Evolutionary conservation across 202 grass and related monocot species (phyloP).

Genomic region (Eragrostis tef): DNA sequence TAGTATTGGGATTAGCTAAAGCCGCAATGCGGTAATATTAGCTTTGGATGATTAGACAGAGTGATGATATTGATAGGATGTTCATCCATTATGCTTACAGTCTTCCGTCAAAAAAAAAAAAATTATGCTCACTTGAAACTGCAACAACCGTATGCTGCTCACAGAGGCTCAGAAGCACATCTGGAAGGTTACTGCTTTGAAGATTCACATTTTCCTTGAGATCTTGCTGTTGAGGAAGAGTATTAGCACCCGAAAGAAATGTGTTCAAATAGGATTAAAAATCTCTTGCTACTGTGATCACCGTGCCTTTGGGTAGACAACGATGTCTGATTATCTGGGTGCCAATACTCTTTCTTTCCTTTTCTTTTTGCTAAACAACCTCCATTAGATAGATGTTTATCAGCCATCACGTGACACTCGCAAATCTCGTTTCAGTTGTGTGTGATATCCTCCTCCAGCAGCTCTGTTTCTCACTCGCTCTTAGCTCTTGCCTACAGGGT

Average conservation of each 20-base stretch:
- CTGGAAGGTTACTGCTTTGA: not conserved
- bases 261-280: not conserved
- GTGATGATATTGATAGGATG: not conserved
- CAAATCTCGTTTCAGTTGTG: not conserved
- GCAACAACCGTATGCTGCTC: not conserved
- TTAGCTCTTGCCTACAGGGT: not conserved
- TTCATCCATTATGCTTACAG: not conserved
- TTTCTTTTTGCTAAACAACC: too few species aligned
- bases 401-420: not conserved
- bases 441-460: not conserved
- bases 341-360: too few species aligned
- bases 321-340: too few species aligned
- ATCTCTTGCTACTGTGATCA: not conserved
- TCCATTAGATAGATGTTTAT: too few species aligned
- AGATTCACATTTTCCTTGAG: not conserved
- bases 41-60: not conserved
- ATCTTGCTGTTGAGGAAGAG: not conserved
- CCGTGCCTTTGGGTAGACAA: too few species aligned
- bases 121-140: not conserved
- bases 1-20: slow-evolving; percentile 17
- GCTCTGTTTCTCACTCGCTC: not conserved
- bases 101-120: too few species aligned
- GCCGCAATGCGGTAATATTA: not conserved
- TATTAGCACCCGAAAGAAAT: not conserved
- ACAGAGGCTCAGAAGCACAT: not conserved